Conservation (phyloP, 176 grass and related monocot species). For the Bromus sterilis region DNA sequence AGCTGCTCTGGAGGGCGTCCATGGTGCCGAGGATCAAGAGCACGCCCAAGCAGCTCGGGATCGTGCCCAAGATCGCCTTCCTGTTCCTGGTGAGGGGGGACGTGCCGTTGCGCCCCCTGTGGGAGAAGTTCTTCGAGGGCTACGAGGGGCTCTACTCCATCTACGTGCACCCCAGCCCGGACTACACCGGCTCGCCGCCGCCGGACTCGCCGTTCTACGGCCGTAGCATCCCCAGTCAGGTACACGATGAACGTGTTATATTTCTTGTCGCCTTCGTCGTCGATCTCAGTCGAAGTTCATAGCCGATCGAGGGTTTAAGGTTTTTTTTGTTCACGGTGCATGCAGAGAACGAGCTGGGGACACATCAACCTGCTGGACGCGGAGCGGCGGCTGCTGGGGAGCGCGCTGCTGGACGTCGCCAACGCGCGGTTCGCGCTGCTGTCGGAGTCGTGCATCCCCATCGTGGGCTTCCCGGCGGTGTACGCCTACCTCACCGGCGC, state of each 20-base stretch:
- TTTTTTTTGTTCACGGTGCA: too few species aligned
- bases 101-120: slow-evolving; percentile 50
- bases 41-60: slow-evolving; percentile 13
- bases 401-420: slow-evolving; percentile 43
- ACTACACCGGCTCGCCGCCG: slow-evolving; percentile 32
- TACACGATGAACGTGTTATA: background rate
- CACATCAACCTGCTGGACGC: slow-evolving; percentile 38
- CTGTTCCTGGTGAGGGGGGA: slow-evolving; percentile 54
- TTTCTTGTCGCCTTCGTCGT: background rate
- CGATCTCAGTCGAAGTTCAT: background rate
- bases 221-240: slow-evolving; percentile 65
- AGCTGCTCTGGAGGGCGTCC: slow-evolving; percentile 57
- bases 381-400: slow-evolving; percentile 53
- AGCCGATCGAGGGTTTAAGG: too few species aligned
- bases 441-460: slow-evolving; percentile 57
- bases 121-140: slow-evolving; percentile 79
- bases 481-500: slow-evolving; percentile 37
- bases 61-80: slow-evolving; percentile 63
- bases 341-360: slow-evolving; percentile 55
- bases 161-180: slow-evolving; percentile 55
- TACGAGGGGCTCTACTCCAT: slow-evolving; percentile 52
- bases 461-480: slow-evolving; percentile 28
- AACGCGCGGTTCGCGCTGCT: slow-evolving; percentile 60
- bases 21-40: slow-evolving; percentile 33
- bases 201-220: slow-evolving; percentile 49